A percentile compares a stretch with the other conserved stretches of the same genome.
Conservation (phyloP, 129 eudicot genomes). For the Erigeron canadensis region DNA sequence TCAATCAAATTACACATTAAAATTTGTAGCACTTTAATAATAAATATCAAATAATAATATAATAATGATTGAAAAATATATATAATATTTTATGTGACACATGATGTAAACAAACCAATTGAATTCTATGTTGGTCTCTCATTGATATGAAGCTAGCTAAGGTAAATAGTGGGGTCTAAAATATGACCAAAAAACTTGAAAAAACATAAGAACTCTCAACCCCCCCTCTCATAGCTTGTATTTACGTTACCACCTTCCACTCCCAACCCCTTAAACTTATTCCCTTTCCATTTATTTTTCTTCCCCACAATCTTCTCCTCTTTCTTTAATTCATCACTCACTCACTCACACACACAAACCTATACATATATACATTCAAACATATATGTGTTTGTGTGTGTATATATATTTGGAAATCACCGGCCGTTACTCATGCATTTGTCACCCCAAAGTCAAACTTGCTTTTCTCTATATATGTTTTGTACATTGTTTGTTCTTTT, state of each 20-base stretch:
- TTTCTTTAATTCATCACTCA: constrained; percentile 17
- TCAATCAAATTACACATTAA: no score
- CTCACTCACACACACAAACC: neutral
- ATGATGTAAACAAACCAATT: neutral
- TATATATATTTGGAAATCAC: constrained; percentile 24
- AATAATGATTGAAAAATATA: neutral
- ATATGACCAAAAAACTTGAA: neutral
- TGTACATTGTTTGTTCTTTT: constrained; percentile 7
- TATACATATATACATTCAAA: constrained; percentile 20
- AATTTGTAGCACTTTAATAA: no score
- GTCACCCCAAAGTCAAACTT: constrained; percentile 9
- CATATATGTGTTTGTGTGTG: constrained; percentile 14
- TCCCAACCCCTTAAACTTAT: constrained; percentile 34
- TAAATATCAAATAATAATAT: no score
- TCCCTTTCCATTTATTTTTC: neutral
- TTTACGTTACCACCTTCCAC: constrained; percentile 45
- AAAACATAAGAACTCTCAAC: neutral
- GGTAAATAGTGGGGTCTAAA: neutral
- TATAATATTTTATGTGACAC: neutral
- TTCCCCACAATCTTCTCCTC: constrained; percentile 28
- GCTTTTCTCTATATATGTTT: constrained; percentile 13
- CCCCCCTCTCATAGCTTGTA: constrained; percentile 14
- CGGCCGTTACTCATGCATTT: constrained; percentile 38
- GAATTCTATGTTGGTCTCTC: constrained; percentile 17
- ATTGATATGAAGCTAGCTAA: neutral